A percentile compares a stretch with the other conserved stretches of the same genome.
These are phyloP conservation scores for Aspergillus melleus DNA, from an alignment of 2,329 filamentous ascomycete genomes.

Conservation along the genomic window DNA sequence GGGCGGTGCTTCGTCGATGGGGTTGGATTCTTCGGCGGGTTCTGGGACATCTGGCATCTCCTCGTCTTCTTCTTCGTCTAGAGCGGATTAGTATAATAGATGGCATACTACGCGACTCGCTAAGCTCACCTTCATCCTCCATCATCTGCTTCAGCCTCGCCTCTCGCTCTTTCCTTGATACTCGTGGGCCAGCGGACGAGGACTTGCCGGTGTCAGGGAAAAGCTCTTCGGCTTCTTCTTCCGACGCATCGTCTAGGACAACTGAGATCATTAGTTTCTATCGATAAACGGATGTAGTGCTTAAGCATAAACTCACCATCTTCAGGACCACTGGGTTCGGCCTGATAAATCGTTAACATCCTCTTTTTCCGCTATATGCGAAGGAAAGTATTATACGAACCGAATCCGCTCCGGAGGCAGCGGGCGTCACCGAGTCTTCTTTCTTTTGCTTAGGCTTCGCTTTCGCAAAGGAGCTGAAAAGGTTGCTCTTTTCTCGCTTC, in stretches of 20 bases:
- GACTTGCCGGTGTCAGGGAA: constrained; percentile 44
- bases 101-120: constrained; percentile 34
- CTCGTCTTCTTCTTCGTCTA: constrained; percentile 47
- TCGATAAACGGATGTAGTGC: not conserved
- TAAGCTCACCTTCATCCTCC: constrained; percentile 57
- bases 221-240: constrained; percentile 56
- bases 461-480: constrained; percentile 79
- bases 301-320: constrained; percentile 46
- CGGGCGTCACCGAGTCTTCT: constrained; percentile 43
- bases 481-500: constrained; percentile 60
- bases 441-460: constrained; percentile 60
- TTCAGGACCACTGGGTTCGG: constrained; percentile 42
- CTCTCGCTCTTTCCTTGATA: constrained; percentile 62
- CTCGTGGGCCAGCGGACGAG: constrained; percentile 40
- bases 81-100: constrained; percentile 24
- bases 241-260: constrained; percentile 56
- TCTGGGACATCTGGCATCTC: constrained; percentile 59
- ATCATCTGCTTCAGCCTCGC: constrained; percentile 72
- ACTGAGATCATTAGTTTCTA: constrained; percentile 37
- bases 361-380: not conserved
- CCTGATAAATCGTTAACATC: constrained; percentile 26
- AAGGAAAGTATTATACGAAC: constrained; percentile 33
- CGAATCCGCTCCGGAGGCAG: constrained; percentile 31
- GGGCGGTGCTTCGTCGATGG: constrained; percentile 36
- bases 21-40: constrained; percentile 36